Conservation (phyloP, 176 grass and related monocot species). For the Hsuehochloa calcarea region DNA sequence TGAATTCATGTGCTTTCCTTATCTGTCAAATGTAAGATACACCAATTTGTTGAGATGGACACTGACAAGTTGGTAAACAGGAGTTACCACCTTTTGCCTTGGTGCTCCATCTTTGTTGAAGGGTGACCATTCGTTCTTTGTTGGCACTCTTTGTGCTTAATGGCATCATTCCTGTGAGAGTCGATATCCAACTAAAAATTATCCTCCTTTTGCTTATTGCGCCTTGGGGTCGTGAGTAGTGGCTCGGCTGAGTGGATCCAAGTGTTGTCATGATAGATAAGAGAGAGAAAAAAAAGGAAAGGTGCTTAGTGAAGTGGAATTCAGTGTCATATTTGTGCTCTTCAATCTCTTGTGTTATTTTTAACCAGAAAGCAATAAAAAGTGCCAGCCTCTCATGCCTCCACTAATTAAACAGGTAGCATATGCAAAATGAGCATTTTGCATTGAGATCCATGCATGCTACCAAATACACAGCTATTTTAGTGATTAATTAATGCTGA, state of each 20-base stretch:
- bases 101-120: constrained; percentile 26
- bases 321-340: constrained; percentile 15
- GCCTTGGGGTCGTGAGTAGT: constrained; percentile 19
- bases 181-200: constrained; percentile 10
- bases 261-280: constrained; percentile 24
- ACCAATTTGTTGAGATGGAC: constrained; percentile 8
- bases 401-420: constrained; percentile 11
- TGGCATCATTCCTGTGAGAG: constrained; percentile 19
- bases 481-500: constrained; percentile 4
- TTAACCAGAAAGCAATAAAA: not conserved
- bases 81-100: constrained; percentile 11
- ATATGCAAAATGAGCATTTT: not conserved
- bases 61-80: constrained; percentile 17
- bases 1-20: not conserved
- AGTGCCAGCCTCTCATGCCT: constrained; percentile 8
- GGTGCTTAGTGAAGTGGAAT: constrained; percentile 27
- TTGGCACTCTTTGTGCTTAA: constrained; percentile 27
- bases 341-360: not conserved
- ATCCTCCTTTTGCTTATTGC: not conserved
- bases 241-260: constrained; percentile 12
- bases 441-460: constrained; percentile 17
- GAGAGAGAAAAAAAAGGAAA: not conserved
- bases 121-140: not conserved
- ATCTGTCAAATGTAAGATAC: not conserved
- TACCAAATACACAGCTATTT: constrained; percentile 11